Base-by-base conservation (phyloP, 164 flowering plant species). In the Stephania japonica region DNA sequence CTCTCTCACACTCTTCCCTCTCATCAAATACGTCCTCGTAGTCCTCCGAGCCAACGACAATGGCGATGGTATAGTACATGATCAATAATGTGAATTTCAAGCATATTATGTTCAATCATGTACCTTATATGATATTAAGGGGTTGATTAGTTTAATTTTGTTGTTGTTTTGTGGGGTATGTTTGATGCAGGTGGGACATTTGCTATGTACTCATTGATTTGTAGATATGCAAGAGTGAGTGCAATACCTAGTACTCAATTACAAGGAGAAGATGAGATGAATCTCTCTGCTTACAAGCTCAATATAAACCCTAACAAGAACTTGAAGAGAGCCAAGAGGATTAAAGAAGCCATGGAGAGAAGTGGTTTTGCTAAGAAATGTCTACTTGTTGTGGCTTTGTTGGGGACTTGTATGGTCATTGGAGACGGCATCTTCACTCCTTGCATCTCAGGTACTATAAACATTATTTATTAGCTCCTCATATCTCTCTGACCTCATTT, bases 21-120 rank as follows among this genome's bases (percentile, higher is more conserved):
- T 83, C 44, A 26, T 83, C 78, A 83, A 83, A 61, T 83, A 83
- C 44, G 73, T 83, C 50, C 69, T 78, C 73, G 67, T 83, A 27
- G 85, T 83, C 24, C 72, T 80, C 4, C 27, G 26, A 14, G 83
- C 83, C 41, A 78, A 78, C 5, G 85, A 83, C 44, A 80, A 80
- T 68, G 83, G 83, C 49, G 79, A 80, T 6, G 85, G 85, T 80
- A 71, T 21, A 14, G 9, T 61, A 19, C 21, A 19, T 18, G 25
- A 43, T 69, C 21, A 1, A 42, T 42, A n/a, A 21, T 23, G 0
- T 32, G 38, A 63, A 25, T 43, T 62, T 26, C 47, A 59, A 56
- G 3, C 0, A 32, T 32, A 32, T 64, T 56, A 24, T 10, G 10
- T 44, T 73, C 8, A 14, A 26, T 50, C 4, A 19, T 59, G 5